Evolutionary conservation across 768 basidiomycete species (phyloP).

Genomic region (Megacollybia marginata): DNA sequence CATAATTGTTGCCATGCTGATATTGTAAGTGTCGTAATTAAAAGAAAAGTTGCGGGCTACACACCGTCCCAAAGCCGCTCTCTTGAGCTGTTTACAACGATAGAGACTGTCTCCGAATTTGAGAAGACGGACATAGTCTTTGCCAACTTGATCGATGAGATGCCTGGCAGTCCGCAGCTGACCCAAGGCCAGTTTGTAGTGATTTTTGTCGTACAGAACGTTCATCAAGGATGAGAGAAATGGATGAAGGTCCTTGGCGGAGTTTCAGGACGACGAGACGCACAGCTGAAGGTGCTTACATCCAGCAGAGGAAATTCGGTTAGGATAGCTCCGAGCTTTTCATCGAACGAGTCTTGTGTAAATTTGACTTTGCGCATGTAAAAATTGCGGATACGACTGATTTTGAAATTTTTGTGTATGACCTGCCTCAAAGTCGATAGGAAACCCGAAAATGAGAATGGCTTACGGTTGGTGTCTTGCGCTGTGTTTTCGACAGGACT

Average conservation of each 20-base stretch:
- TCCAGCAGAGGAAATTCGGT: slow-evolving; percentile 97
- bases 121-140: slow-evolving; percentile 93
- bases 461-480: slow-evolving; percentile 91
- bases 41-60: background rate
- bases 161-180: slow-evolving; percentile 94
- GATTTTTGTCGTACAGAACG: slow-evolving; percentile 99
- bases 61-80: slow-evolving; percentile 90
- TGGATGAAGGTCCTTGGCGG: slow-evolving; percentile 80
- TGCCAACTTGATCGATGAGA: slow-evolving; percentile 94
- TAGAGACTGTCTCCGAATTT: slow-evolving; percentile 98
- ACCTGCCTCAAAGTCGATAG: slow-evolving; percentile 42
- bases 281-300: slow-evolving; percentile 36
- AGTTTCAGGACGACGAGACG: slow-evolving; percentile 2
- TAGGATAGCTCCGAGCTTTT: slow-evolving; percentile 89
- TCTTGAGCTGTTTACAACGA: slow-evolving; percentile 97
- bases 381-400: slow-evolving; percentile 94
- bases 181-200: slow-evolving; percentile 97
- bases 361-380: slow-evolving; percentile 99
- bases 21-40: background rate
- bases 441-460: background rate
- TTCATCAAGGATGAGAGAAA: slow-evolving; percentile 95
- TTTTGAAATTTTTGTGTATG: slow-evolving; percentile 99
- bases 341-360: slow-evolving; percentile 94
- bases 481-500: slow-evolving; percentile 87
- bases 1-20: slow-evolving; percentile 98